Conservation (phyloP, 108 stramenopile genomes). For the Skeletonema tropicum region DNA sequence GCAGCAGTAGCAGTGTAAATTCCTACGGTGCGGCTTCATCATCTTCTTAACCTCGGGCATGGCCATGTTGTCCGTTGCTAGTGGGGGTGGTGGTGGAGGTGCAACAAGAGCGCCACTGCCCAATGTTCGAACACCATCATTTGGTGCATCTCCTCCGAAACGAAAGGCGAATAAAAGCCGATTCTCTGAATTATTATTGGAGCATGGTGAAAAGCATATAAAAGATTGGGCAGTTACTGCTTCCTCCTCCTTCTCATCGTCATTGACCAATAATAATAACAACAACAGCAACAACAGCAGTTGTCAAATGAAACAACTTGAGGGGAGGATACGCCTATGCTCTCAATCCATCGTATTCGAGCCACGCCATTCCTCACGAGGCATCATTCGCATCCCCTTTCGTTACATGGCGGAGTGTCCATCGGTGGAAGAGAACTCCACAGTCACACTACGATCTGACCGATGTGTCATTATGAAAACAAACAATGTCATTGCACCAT, state of each 20-base stretch:
- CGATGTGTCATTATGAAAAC: constrained; percentile 63
- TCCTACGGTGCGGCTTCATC: constrained; percentile 4
- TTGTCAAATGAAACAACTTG: constrained; percentile 60
- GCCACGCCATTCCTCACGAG: constrained; percentile 66
- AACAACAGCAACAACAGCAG: constrained; percentile 5
- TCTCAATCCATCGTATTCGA: constrained; percentile 80
- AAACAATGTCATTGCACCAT: constrained; percentile 70
- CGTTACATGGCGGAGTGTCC: constrained; percentile 58
- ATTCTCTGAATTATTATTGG: constrained; percentile 74
- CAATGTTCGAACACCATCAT: neutral
- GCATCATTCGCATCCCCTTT: constrained; percentile 77
- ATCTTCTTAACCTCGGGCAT: constrained; percentile 8
- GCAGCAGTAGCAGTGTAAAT: constrained; percentile 9
- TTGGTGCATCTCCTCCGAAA: neutral
- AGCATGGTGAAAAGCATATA: constrained; percentile 79
- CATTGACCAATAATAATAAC: constrained; percentile 1
- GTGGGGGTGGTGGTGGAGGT: neutral
- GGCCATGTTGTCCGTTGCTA: neutral
- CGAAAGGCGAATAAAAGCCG: constrained; percentile 33
- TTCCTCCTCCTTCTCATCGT: constrained; percentile 41
- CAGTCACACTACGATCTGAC: constrained; percentile 39
- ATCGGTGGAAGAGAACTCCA: constrained; percentile 16
- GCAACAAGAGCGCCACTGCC: neutral
- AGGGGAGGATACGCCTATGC: constrained; percentile 80
- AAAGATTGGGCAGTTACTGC: constrained; percentile 89